A percentile compares a stretch with the other conserved stretches of the same genome.
Evolutionary conservation across 345 rosid species (phyloP).

Genomic region (Murraya koenigii): DNA sequence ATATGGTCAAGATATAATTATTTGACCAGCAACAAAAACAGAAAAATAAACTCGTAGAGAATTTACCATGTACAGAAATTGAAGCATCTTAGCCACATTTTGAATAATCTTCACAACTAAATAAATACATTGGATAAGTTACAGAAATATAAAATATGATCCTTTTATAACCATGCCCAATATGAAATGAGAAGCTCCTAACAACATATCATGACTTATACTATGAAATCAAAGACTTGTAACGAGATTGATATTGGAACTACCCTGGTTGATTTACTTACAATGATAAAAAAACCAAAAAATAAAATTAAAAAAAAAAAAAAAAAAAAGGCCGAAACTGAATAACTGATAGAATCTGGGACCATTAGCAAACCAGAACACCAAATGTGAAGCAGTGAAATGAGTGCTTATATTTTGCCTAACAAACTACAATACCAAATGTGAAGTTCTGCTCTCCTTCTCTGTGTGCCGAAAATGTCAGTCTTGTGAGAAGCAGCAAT

Average conservation of each 20-base stretch:
- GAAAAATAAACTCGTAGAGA: neutral
- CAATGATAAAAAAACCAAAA: neutral
- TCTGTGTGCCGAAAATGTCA: slow-evolving; percentile 20
- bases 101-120: neutral
- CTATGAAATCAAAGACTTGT: too few species aligned
- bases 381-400: slow-evolving; percentile 6
- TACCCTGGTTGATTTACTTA: neutral
- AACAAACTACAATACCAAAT: slow-evolving; percentile 14
- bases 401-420: neutral
- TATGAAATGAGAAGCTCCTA: too few species aligned
- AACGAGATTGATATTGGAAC: neutral
- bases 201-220: neutral
- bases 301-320: too few species aligned
- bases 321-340: neutral
- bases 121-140: neutral
- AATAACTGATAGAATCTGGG: neutral
- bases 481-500: slow-evolving; percentile 30
- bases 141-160: neutral
- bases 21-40: neutral
- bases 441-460: slow-evolving; percentile 21
- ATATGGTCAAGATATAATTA: neutral
- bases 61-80: neutral
- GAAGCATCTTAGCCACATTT: neutral
- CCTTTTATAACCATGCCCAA: neutral
- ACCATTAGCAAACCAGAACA: slow-evolving; percentile 4